These are phyloP conservation scores for Podila clonocystis DNA, from an alignment of 192 early-diverging fungal genomes.

Conservation along the genomic window DNA sequence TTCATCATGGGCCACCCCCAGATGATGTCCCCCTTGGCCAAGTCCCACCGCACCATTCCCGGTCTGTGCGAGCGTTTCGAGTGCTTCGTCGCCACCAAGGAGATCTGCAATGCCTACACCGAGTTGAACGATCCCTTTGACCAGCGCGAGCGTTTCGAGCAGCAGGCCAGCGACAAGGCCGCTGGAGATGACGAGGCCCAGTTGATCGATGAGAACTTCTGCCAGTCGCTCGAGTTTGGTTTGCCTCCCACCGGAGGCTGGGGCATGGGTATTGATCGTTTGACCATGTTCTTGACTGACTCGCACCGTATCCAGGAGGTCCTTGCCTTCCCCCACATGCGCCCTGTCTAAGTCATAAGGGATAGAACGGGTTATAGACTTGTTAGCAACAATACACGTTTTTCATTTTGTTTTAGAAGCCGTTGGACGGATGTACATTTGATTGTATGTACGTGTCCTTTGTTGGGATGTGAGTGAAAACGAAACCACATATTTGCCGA, in stretches of 20 bases:
- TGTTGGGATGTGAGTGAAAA: no score
- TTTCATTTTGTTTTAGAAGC: no score
- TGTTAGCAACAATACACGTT: no score
- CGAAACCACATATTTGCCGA: no score
- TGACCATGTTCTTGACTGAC: slow-evolving; percentile 96
- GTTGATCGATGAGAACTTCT: slow-evolving; percentile 97
- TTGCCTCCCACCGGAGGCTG: slow-evolving; percentile 95
- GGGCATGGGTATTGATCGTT: slow-evolving; percentile 96
- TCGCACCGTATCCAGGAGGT: slow-evolving; percentile 5
- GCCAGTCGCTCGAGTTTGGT: slow-evolving; percentile 96
- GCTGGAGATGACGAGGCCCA: slow-evolving; percentile 99
- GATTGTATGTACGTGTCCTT: no score
- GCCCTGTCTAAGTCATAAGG: not conserved
- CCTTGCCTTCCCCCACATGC: slow-evolving; percentile 5
- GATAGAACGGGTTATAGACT: no score
- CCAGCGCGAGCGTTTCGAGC: slow-evolving; percentile 97
- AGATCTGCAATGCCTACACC: slow-evolving; percentile 99
- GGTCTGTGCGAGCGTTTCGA: slow-evolving; percentile 4
- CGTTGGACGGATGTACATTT: no score
- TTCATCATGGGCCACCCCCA: slow-evolving; percentile 98
- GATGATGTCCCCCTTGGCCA: slow-evolving; percentile 99
- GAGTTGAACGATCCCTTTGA: slow-evolving; percentile 99
- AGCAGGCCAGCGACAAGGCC: slow-evolving; percentile 97
- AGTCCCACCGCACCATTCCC: slow-evolving; percentile 59
- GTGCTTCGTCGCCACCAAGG: slow-evolving; percentile 88